Evolutionary conservation across 2,329 filamentous ascomycete species (phyloP).

Genomic region (Aspergillus hiratsukae): DNA sequence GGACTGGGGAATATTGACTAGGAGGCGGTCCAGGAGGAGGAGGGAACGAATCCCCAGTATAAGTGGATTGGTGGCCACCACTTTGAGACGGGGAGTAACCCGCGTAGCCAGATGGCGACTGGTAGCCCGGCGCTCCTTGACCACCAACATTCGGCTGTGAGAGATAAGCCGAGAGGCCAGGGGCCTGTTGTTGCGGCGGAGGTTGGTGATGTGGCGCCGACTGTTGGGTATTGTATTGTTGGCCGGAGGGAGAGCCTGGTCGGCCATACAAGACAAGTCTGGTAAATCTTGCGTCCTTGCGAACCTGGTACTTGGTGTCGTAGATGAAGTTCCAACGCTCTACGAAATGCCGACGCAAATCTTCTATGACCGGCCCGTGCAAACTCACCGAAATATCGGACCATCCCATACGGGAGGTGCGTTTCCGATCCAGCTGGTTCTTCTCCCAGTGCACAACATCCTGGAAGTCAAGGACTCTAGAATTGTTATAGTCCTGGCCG

Average conservation of each 20-base stretch:
- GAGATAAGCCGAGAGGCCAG: background rate
- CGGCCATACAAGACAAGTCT: slow-evolving; percentile 32
- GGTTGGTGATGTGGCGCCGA: slow-evolving; percentile 5
- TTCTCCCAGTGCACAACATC: slow-evolving; percentile 74
- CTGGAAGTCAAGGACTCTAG: slow-evolving; percentile 74
- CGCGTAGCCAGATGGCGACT: slow-evolving; percentile 6
- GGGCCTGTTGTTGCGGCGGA: slow-evolving; percentile 8
- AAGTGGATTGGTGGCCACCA: slow-evolving; percentile 20
- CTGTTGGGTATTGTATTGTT: slow-evolving; percentile 8
- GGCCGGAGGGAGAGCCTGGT: slow-evolving; percentile 21
- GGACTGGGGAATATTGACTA: slow-evolving; percentile 12
- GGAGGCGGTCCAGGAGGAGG: slow-evolving; percentile 37
- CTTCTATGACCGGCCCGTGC: slow-evolving; percentile 68
- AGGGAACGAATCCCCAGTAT: slow-evolving; percentile 34
- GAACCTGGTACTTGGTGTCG: slow-evolving; percentile 69
- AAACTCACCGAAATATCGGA: slow-evolving; percentile 78
- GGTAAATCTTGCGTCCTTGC: slow-evolving; percentile 49
- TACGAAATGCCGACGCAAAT: slow-evolving; percentile 71
- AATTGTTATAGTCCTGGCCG: slow-evolving; percentile 91
- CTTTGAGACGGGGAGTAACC: slow-evolving; percentile 9
- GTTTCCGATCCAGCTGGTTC: slow-evolving; percentile 78
- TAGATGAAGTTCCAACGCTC: slow-evolving; percentile 93
- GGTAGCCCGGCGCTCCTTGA: slow-evolving; percentile 2
- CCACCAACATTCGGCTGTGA: background rate
- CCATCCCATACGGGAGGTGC: slow-evolving; percentile 87